Percentiles rank a stretch among this genome's conserved stretches.
Evolutionary conservation across 208 protist species (phyloP).

Genomic region (Lotmaria passim): DNA sequence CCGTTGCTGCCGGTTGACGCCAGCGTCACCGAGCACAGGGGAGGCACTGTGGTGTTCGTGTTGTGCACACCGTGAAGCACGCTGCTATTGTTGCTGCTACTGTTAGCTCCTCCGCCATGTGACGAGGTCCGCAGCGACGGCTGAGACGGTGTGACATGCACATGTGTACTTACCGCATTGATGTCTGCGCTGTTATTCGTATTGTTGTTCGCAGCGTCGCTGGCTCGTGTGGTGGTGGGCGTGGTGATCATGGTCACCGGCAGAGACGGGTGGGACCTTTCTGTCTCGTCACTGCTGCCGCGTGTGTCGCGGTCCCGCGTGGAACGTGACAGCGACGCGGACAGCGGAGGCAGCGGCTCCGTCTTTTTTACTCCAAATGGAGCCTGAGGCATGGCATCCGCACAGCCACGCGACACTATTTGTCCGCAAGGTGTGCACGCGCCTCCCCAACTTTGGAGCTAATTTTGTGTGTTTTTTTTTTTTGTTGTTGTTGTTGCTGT

Average conservation of each 20-base stretch:
- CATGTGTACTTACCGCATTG: no score
- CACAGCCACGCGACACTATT: no score
- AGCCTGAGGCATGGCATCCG: no score
- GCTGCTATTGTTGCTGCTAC: neutral
- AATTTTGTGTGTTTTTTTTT: neutral
- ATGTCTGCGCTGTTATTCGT: neutral
- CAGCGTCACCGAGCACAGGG: no score
- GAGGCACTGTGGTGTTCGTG: neutral
- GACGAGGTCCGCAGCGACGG: no score
- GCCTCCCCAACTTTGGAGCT: no score
- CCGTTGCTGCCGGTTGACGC: no score
- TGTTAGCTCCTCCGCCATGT: no score
- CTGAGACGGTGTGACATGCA: no score
- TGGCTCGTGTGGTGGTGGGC: neutral
- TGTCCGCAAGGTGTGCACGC: no score
- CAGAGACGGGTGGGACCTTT: neutral
- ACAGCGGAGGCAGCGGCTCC: slow-evolving; percentile 14
- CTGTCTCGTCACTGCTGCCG: slow-evolving; percentile 2
- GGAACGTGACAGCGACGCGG: neutral
- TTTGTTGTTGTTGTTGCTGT: no score
- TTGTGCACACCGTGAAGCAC: neutral
- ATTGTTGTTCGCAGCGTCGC: neutral
- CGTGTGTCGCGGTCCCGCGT: neutral
- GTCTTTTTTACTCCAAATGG: neutral
- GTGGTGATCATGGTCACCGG: no score